Evolutionary conservation across 495 filamentous ascomycete species (phyloP), one percentile per base, ranked within the genome.

Genomic region (Penicillium antarcticum): DNA sequence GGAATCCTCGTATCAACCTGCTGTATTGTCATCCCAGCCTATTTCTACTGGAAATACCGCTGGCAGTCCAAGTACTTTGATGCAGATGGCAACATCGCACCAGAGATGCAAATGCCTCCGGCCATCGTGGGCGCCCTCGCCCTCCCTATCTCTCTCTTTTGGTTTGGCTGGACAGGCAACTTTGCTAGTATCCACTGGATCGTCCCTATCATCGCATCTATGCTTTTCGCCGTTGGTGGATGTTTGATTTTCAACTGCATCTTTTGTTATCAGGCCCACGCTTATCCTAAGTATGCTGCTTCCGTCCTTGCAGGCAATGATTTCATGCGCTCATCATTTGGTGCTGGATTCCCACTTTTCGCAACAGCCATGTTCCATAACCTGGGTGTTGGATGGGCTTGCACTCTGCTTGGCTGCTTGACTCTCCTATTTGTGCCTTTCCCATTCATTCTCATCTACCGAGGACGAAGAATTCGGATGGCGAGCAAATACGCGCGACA

Each of bases 371-470:
- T 78, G 76, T 87, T 82, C 45, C 73, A 80, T 37, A 80, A 79
- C 42, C 61, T 87, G 9, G 86, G 84, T 0, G 75, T 87, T 8
- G 78, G 72, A 0, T 87, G 84, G 68, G 86, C 82, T 3, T 82
- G 77, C 32, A 78, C 68, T 31, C 64, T 86, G 29, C 72, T 87
- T n/a, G 86, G 75, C 0, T 85, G 80, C 39, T 65, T 89, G 47
- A 51, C 62, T 0, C 54, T 74, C 11, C 38, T 65, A 4, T 71
- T 73, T 45, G 58, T 75, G 39, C 66, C 72, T 40, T 72, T 71
- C 40, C 70, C 70, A 19, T 67, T 71, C 41, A 34, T 73, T 4
- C 29, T 73, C 21, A 59, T 70, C n/a, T 57, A 33, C 21, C 61
- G 60, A 45, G 67, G 71, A 32, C 53, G 44, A 40, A 57, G 58